Percentiles rank a stretch among this genome's conserved stretches.
Evolutionary conservation across 768 basidiomycete species (phyloP).

Genomic region (Fomitopsis pulvina): DNA sequence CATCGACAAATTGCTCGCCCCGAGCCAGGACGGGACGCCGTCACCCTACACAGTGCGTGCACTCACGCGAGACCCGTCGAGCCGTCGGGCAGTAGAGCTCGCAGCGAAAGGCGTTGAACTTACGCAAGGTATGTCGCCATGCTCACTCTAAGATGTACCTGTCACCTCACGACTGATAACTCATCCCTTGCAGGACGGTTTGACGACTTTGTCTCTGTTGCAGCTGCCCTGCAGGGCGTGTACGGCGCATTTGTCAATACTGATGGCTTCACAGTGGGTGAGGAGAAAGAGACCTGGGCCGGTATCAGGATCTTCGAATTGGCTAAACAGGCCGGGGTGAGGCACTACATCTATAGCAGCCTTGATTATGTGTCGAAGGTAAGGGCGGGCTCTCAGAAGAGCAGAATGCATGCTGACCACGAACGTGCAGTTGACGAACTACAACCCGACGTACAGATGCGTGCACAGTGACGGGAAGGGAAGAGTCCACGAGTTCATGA

Average conservation of each 20-base stretch:
- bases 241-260: constrained; percentile 32
- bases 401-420: neutral
- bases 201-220: constrained; percentile 24
- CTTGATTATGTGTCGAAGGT: constrained; percentile 35
- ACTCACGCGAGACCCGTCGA: constrained; percentile 30
- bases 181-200: constrained; percentile 21
- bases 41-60: constrained; percentile 38
- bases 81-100: constrained; percentile 29
- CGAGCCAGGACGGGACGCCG: constrained; percentile 28
- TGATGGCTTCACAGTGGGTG: constrained; percentile 31
- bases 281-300: constrained; percentile 31
- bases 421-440: constrained; percentile 7
- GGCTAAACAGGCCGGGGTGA: constrained; percentile 27
- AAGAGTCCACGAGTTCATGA: constrained; percentile 32
- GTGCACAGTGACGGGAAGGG: constrained; percentile 36
- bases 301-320: constrained; percentile 37
- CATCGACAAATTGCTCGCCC: constrained; percentile 31
- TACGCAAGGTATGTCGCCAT: constrained; percentile 26
- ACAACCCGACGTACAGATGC: constrained; percentile 26
- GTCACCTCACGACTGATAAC: neutral
- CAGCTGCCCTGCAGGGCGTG: constrained; percentile 25
- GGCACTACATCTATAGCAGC: constrained; percentile 35
- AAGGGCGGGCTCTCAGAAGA: constrained; percentile 5
- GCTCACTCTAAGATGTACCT: neutral
- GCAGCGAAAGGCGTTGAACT: constrained; percentile 31